Conservation (phyloP, 805 yeast species). For the Candida hispaniensis region DNA sequence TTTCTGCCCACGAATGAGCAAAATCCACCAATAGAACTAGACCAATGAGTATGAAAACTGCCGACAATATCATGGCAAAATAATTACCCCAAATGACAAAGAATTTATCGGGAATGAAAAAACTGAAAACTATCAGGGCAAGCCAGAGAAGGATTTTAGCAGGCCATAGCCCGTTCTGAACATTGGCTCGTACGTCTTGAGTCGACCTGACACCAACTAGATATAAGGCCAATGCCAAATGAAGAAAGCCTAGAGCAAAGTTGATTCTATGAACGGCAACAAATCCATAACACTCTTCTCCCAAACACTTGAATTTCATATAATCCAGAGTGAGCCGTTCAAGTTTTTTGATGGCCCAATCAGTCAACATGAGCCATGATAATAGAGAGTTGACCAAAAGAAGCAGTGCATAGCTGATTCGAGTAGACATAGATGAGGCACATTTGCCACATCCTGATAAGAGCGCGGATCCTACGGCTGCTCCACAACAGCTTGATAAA, state of each 20-base stretch:
- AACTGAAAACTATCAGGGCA: constrained; percentile 47
- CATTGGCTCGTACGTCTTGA: constrained; percentile 59
- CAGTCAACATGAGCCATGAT: constrained; percentile 88
- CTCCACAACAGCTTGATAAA: constrained; percentile 69
- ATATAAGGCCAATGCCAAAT: constrained; percentile 55
- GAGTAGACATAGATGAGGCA: constrained; percentile 68
- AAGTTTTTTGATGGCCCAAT: constrained; percentile 62
- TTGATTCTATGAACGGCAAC: constrained; percentile 89
- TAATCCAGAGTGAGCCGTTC: constrained; percentile 60
- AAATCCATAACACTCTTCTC: constrained; percentile 80
- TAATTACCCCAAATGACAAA: constrained; percentile 87
- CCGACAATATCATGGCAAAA: constrained; percentile 73
- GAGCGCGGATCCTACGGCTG: constrained; percentile 63
- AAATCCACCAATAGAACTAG: constrained; percentile 84
- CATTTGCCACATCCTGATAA: constrained; percentile 48
- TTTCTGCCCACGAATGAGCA: constrained; percentile 98
- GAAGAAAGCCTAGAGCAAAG: constrained; percentile 75
- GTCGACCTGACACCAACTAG: constrained; percentile 70
- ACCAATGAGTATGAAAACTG: constrained; percentile 80
- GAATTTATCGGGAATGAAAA: constrained; percentile 76
- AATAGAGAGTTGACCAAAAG: constrained; percentile 67
- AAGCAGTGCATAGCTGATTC: constrained; percentile 74
- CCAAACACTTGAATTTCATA: constrained; percentile 65
- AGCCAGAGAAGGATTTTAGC: constrained; percentile 55
- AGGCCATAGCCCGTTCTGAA: constrained; percentile 92